Conservation (phyloP, 139 green algal species). For the Ostreobium quekettii region DNA sequence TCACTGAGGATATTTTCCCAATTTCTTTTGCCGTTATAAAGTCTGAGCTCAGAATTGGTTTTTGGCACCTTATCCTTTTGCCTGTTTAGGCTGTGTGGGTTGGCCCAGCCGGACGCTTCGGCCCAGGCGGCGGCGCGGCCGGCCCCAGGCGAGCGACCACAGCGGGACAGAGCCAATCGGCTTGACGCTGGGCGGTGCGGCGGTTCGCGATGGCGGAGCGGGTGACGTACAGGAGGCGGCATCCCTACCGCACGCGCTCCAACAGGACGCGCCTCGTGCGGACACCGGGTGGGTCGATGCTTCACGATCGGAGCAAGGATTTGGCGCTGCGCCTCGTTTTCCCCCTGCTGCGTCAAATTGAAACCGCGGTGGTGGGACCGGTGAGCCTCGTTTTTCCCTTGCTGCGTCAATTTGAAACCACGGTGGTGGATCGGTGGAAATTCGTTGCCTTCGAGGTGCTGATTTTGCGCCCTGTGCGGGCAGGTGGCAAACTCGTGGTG, state of each 20-base stretch:
- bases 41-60: too few relatives aligned
- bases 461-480: neutral
- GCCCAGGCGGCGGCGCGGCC: too few relatives aligned
- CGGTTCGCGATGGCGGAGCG: constrained; percentile 12
- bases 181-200: too few relatives aligned
- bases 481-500: constrained; percentile 83
- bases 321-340: too few relatives aligned
- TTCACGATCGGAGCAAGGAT: neutral
- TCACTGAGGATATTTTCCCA: too few relatives aligned
- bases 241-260: constrained; percentile 88
- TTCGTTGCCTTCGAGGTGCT: neutral
- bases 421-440: constrained; percentile 6
- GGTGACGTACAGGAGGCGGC: constrained; percentile 60
- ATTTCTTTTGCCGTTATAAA: too few relatives aligned
- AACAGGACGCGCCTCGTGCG: constrained; percentile 86
- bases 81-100: too few relatives aligned
- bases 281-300: constrained; percentile 68
- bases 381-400: neutral
- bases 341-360: neutral
- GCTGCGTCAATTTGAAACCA: neutral
- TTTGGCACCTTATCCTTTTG: too few relatives aligned
- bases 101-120: too few relatives aligned
- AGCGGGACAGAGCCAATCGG: too few relatives aligned
- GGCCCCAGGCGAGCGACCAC: too few relatives aligned
- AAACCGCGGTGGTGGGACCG: neutral